phyloP scores from a whole-genome alignment of 768 basidiomycete genomes.

The Sporobolomyces roseus region DNA sequence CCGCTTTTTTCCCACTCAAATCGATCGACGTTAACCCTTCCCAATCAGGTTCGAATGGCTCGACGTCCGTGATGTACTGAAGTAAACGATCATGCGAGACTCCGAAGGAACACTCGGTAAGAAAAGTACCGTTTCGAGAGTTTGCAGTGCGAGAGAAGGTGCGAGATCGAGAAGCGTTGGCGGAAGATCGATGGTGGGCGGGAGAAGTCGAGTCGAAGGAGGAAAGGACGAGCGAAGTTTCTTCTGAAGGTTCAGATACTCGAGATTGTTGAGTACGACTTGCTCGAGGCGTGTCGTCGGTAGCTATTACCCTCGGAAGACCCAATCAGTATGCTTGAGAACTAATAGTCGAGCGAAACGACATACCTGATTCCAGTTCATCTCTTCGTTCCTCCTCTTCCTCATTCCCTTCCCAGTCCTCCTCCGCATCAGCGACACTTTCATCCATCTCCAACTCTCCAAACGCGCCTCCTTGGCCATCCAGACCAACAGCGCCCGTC shows the following conservation, averaged over 20 bases:
- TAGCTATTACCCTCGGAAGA: too few species aligned
- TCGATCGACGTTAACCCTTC: constrained; percentile 72
- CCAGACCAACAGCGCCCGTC: too few species aligned
- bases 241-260: background rate
- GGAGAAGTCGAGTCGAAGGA: constrained; percentile 2
- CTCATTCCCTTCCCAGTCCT: constrained; percentile 66
- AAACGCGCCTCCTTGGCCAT: background rate
- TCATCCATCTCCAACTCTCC: constrained; percentile 41
- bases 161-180: constrained; percentile 9
- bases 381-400: background rate
- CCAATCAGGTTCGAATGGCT: constrained; percentile 94
- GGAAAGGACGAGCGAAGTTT: constrained; percentile 1
- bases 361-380: background rate
- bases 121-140: constrained; percentile 60
- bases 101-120: constrained; percentile 95
- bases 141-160: constrained; percentile 28
- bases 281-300: constrained; percentile 2
- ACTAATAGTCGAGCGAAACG: too few species aligned
- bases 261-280: background rate
- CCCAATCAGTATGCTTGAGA: too few species aligned
- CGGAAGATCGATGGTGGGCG: background rate
- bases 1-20: constrained; percentile 65
- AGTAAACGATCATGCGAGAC: constrained; percentile 88
- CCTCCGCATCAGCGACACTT: constrained; percentile 38
- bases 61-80: constrained; percentile 85